phyloP scores from a whole-genome alignment of 1,284 basidiomycete species.

The Pseudozyma thailandica region DNA sequence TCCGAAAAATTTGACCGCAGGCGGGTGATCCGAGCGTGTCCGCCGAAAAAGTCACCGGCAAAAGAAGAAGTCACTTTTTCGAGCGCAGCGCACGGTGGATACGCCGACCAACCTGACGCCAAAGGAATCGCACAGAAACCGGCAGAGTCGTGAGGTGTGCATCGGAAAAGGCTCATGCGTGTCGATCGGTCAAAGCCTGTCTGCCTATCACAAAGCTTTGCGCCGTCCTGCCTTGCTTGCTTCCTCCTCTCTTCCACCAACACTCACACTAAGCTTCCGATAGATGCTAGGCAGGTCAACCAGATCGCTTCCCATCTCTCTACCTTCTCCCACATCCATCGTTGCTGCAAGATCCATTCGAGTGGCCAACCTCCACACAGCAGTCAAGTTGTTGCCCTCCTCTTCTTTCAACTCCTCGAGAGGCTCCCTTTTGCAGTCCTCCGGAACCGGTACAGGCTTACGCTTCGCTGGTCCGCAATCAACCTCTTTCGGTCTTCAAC shows the following conservation, averaged over 20 bases:
- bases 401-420: conserved; percentile 14
- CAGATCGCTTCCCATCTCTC: conserved; percentile 10
- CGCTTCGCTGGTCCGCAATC: conserved; percentile 26
- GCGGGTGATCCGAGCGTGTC: conserved; percentile 8
- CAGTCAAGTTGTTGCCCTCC: conserved; percentile 16
- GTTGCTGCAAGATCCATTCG: conserved; percentile 1
- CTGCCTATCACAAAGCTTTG: not conserved
- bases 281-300: conserved; percentile 27
- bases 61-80: too few species aligned
- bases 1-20: conserved; percentile 11
- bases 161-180: conserved; percentile 2
- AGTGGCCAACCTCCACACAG: conserved; percentile 13
- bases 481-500: conserved; percentile 33
- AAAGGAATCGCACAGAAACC: conserved; percentile 1
- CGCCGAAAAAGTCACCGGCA: conserved; percentile 7
- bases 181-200: conserved; percentile 2
- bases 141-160: not conserved
- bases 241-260: not conserved
- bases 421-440: conserved; percentile 22
- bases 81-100: not conserved
- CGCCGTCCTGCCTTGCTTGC: not conserved
- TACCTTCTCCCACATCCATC: not conserved
- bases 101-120: conserved; percentile 11
- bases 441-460: conserved; percentile 11
- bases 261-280: not conserved